Base-by-base conservation (phyloP, 2,329 filamentous ascomycete genomes). In the Fusarium sp. region DNA sequence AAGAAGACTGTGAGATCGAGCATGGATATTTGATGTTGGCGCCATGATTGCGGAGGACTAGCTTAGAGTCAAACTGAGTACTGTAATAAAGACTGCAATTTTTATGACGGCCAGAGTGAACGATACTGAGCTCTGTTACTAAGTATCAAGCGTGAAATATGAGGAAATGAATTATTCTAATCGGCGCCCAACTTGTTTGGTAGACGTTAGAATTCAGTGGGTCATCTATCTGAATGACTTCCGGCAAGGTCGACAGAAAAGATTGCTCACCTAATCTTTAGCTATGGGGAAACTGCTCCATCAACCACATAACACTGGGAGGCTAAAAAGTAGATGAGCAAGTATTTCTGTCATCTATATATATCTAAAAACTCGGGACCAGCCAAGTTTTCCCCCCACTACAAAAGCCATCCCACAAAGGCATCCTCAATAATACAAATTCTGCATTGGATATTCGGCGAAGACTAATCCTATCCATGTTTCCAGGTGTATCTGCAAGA, bases 1-100 rank as follows among this genome's bases (percentile, higher is more conserved):
- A 4, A 97, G 87, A 23, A 97, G 82, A 77, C 94, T 94, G 80
- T 97, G 94, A 21, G 93, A 94, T 69, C 93, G 88, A 30, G 92
- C 86, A 76, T 97, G 93, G 48, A 86, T 82, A 45, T 86, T 81
- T n/a, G 83, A 81, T 21, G 83, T 81, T 7, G 87, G 84, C 28
- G 88, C 81, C 89, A 90, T 91, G 26, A 5, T 54, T 23, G 42
- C 18, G 28, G 10, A 34, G 39, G 48, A 16, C 39, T 37, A 11
- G 18, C 26, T 42, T 19, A 13, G 30, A 19, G 12, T n/a, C 30
- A 9, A 18, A 28, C 11, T 13, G 19, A 23, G 19, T n/a, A 37
- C 21, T 50, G 8, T n/a, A n/a, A 26, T 9, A 4, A 25, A 8
- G 11, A 23, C 23, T 21, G 26, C 8, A 6, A 13, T 11, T 34